Conservation (phyloP, 1,284 basidiomycete genomes). For the Ustilago tritici region DNA sequence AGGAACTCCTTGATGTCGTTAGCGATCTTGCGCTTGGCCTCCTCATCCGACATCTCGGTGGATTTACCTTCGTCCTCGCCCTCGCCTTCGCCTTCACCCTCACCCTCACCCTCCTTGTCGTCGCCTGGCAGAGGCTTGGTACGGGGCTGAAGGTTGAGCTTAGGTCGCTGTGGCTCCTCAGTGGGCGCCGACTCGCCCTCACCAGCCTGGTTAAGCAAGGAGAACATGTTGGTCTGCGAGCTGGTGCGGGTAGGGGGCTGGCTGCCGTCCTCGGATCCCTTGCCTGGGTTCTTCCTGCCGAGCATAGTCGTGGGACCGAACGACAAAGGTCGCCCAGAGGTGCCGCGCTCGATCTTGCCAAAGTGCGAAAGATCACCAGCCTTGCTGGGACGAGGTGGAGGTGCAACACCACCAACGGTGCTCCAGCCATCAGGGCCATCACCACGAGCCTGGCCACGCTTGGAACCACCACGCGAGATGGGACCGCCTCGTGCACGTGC, state of each 20-base stretch:
- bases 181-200: conserved; percentile 43
- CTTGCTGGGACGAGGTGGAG: conserved; percentile 76
- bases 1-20: conserved; percentile 72
- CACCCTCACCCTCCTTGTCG: conserved; percentile 48
- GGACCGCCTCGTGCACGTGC: conserved; percentile 76
- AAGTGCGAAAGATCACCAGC: conserved; percentile 88
- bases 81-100: conserved; percentile 65
- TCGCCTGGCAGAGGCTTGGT: conserved; percentile 73
- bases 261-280: conserved; percentile 72
- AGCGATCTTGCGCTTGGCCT: conserved; percentile 81
- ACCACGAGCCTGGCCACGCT: conserved; percentile 77
- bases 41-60: conserved; percentile 76
- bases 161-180: conserved; percentile 77
- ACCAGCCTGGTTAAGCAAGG: conserved; percentile 59
- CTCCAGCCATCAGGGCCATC: conserved; percentile 81
- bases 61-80: conserved; percentile 72
- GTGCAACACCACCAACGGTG: conserved; percentile 76
- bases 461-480: conserved; percentile 84
- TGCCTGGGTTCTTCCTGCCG: conserved; percentile 74
- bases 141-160: conserved; percentile 78
- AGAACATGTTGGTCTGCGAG: conserved; percentile 87
- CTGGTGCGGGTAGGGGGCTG: conserved; percentile 80
- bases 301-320: conserved; percentile 79
- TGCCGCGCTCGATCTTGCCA: conserved; percentile 75
- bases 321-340: conserved; percentile 75